Conservation (phyloP, 768 basidiomycete genomes). For the Kwoniella bestiolae region DNA sequence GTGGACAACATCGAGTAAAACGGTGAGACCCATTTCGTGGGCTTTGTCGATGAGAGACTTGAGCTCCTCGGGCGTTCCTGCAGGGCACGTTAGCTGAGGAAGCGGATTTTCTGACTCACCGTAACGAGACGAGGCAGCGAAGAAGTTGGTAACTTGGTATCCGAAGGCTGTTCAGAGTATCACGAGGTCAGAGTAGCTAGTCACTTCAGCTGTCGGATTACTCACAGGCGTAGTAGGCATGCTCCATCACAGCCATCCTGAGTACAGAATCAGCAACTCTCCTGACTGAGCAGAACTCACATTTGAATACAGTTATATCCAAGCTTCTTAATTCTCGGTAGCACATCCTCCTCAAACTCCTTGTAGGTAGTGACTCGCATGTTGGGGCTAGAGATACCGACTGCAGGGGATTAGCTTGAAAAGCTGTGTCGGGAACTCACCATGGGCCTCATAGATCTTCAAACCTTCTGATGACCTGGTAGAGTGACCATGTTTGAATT, state of each 20-base stretch:
- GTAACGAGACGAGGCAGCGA: constrained; percentile 94
- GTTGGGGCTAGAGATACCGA: constrained; percentile 92
- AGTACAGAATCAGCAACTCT: background rate
- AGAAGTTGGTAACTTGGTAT: constrained; percentile 97
- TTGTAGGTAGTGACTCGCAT: constrained; percentile 89
- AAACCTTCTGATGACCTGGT: constrained; percentile 63
- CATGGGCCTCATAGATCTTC: constrained; percentile 93
- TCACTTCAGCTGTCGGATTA: constrained; percentile 21
- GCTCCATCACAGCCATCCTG: constrained; percentile 95
- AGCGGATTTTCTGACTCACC: constrained; percentile 56
- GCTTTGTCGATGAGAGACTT: constrained; percentile 95
- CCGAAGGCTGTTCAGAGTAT: constrained; percentile 77
- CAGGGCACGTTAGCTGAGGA: background rate
- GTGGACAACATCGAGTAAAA: constrained; percentile 95
- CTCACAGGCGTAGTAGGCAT: constrained; percentile 95
- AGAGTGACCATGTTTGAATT: constrained; percentile 73
- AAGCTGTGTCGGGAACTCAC: constrained; percentile 36
- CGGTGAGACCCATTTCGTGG: constrained; percentile 87
- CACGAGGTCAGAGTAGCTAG: background rate
- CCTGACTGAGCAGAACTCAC: constrained; percentile 30
- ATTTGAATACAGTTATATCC: constrained; percentile 98
- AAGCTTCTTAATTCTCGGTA: constrained; percentile 84
- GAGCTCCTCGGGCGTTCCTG: constrained; percentile 85
- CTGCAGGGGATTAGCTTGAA: constrained; percentile 52
- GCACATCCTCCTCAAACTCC: constrained; percentile 82